A percentile compares a stretch with the other conserved stretches of the same genome.
phyloP scores from a whole-genome alignment of 2,329 filamentous ascomycete species.

The Aureobasidium sp. region DNA sequence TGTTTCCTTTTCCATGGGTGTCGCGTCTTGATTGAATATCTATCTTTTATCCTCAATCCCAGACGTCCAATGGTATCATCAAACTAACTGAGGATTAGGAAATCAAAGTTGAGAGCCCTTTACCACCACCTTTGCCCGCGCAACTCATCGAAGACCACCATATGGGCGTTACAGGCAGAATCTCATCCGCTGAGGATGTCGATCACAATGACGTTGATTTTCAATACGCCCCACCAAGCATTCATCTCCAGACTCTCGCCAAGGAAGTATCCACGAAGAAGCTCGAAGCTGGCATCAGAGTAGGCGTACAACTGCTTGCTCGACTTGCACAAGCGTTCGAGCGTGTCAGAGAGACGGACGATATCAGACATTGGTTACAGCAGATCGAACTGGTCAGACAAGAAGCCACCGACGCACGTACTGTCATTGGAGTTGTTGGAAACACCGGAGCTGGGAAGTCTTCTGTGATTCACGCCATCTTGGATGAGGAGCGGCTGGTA shows the following conservation, averaged over 20 bases:
- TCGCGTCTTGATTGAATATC: not conserved
- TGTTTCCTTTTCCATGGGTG: too few relatives aligned
- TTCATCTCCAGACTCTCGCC: slow-evolving; percentile 26
- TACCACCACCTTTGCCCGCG: not conserved
- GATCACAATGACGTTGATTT: not conserved
- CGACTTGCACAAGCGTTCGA: slow-evolving; percentile 26
- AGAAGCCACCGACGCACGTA: slow-evolving; percentile 32
- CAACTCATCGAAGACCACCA: not conserved
- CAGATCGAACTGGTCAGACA: slow-evolving; percentile 35
- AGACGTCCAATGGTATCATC: too few relatives aligned
- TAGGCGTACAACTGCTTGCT: slow-evolving; percentile 29
- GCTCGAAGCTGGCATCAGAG: slow-evolving; percentile 32
- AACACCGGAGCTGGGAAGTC: slow-evolving; percentile 56
- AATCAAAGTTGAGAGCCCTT: not conserved
- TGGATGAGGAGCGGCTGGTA: slow-evolving; percentile 51
- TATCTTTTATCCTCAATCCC: not conserved
- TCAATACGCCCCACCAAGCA: not conserved
- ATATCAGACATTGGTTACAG: slow-evolving; percentile 33
- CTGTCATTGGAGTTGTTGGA: slow-evolving; percentile 53
- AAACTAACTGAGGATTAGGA: not conserved
- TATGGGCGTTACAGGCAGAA: not conserved
- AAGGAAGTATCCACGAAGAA: slow-evolving; percentile 24
- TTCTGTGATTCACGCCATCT: slow-evolving; percentile 53
- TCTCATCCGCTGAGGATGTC: not conserved
- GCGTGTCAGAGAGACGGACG: slow-evolving; percentile 18